phyloP scores from a whole-genome alignment of 805 yeast genomes.

The Metschnikowia vanudenii region DNA sequence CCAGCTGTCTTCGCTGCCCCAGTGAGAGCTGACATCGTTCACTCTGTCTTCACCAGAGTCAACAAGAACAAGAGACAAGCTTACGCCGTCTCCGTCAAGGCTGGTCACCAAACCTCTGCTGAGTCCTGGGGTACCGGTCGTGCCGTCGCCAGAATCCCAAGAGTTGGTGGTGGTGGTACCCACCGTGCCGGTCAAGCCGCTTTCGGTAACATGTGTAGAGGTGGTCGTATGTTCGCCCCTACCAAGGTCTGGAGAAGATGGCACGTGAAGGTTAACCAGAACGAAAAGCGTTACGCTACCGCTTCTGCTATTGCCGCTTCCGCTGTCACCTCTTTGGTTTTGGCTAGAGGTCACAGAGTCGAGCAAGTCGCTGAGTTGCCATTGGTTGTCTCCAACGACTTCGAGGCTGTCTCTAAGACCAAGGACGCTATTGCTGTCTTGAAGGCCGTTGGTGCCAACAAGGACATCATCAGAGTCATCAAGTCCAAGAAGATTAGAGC shows the following conservation, averaged over 20 bases:
- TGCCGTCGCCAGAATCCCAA: slow-evolving; percentile 99
- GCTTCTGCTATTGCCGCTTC: slow-evolving; percentile 99
- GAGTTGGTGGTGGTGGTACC: slow-evolving; percentile 99
- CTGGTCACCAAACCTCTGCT: slow-evolving; percentile 99
- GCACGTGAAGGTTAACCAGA: slow-evolving; percentile 99
- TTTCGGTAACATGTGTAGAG: slow-evolving; percentile 99
- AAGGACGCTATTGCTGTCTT: slow-evolving; percentile 98
- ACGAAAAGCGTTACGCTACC: slow-evolving; percentile 99
- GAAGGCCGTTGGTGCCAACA: slow-evolving; percentile 98
- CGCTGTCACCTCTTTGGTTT: slow-evolving; percentile 95
- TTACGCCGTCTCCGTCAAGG: slow-evolving; percentile 98
- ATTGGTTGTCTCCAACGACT: slow-evolving; percentile 89
- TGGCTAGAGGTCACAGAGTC: slow-evolving; percentile 99
- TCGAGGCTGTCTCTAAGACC: slow-evolving; percentile 93
- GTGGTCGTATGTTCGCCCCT: slow-evolving; percentile 99
- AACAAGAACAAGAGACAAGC: slow-evolving; percentile 99
- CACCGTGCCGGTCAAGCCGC: slow-evolving; percentile 99
- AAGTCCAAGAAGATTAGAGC: slow-evolving; percentile 99
- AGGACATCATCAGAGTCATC: slow-evolving; percentile 96
- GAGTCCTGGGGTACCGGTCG: slow-evolving; percentile 99
- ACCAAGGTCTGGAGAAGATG: slow-evolving; percentile 99
- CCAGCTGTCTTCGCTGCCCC: slow-evolving; percentile 99
- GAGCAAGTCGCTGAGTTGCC: slow-evolving; percentile 98
- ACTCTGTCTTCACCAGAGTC: slow-evolving; percentile 96
- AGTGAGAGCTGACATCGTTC: slow-evolving; percentile 99